These are phyloP conservation scores for Pleurotus platypus DNA, from an alignment of 768 basidiomycete genomes.

Conservation along the genomic window DNA sequence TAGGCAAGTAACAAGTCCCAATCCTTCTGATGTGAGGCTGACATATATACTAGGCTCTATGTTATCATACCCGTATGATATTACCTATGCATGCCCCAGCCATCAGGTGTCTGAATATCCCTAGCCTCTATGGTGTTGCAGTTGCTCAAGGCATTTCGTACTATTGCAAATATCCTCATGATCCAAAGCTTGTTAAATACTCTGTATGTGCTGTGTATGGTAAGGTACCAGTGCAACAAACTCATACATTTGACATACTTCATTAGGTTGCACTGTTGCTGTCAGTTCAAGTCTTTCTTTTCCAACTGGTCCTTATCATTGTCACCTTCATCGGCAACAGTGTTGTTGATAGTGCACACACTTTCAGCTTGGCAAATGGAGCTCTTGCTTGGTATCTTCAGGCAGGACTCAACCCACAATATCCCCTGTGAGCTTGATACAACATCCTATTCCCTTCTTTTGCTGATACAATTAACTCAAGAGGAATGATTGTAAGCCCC, in stretches of 20 bases:
- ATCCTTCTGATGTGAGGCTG: neutral
- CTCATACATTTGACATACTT: neutral
- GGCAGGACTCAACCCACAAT: neutral
- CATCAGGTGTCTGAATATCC: neutral
- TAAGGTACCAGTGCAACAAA: too few species aligned
- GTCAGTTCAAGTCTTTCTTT: neutral
- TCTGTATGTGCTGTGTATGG: neutral
- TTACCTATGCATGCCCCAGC: too few species aligned
- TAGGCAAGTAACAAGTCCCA: neutral
- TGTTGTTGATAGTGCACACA: neutral
- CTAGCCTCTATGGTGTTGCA: neutral
- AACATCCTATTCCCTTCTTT: neutral
- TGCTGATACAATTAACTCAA: neutral
- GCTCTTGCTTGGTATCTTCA: neutral
- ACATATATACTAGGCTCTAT: neutral
- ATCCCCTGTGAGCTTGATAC: neutral
- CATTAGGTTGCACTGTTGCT: neutral
- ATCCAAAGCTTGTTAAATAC: neutral
- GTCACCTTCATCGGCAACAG: neutral
- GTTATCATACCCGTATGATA: neutral
- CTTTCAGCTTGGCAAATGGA: neutral
- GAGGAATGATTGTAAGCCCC: neutral
- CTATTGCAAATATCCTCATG: neutral
- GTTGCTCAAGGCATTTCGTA: neutral
- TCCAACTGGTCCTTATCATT: too few species aligned